Evolutionary conservation across 441 rosid genomes (phyloP), one percentile per base, ranked within the genome.

Genomic region (Corymbia calophylla): DNA sequence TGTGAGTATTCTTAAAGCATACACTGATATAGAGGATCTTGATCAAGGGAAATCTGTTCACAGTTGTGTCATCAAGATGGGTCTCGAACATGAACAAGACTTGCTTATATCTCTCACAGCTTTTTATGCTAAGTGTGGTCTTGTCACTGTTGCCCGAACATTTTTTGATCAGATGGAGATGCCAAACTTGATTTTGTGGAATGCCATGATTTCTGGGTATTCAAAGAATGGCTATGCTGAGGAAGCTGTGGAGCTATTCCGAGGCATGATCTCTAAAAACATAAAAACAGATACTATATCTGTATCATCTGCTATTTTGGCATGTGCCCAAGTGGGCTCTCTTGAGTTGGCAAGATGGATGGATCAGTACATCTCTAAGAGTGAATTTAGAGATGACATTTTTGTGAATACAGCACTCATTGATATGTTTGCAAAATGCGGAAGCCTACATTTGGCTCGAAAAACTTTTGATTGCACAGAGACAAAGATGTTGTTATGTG

Each of bases 391-490:
- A 90, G 94, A 94, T 35, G 94, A 94, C 58, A 90, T 91, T 89
- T 92, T 94, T 87, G 95, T 95, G 85, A 92, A 90, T 89, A 94
- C 97, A 51, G 93, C 97, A 6, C 92, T 97, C 6, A 92, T 96
- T 80, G 98, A 97, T 89, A 97, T 95, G 99, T 95, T 92, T 93
- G 94, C 96, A 31, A 97, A 96, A 94, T 96, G 99, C 15, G 98
- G 98, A 87, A 93, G 93, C 88, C 90, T 95, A 87, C 95, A 93
- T 68, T 92, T 91, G 89, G 96, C 98, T 44, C 93, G 93, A 35
- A 62, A 68, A 60, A 93, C 95, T 86, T 95, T 97, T 86, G 95
- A 96, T 88, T 88, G 95, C 92, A 92, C 94, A 82, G 48, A 53
- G 91, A 95, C 88, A 95, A 94, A 89, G 98, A 96, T 92, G 96